Base-by-base conservation (phyloP, 371 early-diverging fungal species). In the Cokeromyces recurvatus region DNA sequence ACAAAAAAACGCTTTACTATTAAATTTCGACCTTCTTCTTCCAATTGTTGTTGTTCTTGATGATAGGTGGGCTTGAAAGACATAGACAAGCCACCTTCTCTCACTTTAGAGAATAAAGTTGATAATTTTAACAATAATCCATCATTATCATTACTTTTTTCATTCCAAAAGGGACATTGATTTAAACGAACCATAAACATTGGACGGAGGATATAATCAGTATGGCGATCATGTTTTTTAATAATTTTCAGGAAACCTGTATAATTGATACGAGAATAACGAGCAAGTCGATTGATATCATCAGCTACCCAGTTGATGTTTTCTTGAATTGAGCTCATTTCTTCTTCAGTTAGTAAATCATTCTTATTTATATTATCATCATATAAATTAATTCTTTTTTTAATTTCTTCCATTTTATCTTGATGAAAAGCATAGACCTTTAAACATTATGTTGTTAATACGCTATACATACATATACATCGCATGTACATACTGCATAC, bases 221-320 rank as follows among this genome's bases (percentile, higher is more conserved):
- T 94, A 66, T 94, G 88, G 69, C 94, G 92, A 64, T 98, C 98
- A 64, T 97, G 96, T 73, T 97, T 97, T 69, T 96, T 97, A 55
- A 98, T 82, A 45, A 97, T 92, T 76, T 95, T 98, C 44, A 97
- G 75, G 56, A 98, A 95, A 11, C 95, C 99, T 5, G 95, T 86
- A 61, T 94, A 94, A 71, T 99, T 99, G 53, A 98, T 74, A 20
- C 97, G 83, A 4, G 94, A 87, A 67, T 85, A 99, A 64, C 90
- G 91, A 17, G 94, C 86, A 43, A 97, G 84, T 53, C 92, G 90
- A 53, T 86, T 90, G 48, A 94, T 87, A 53, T 97, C 96, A 46
- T 78, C 81, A 23, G 92, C 89, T 50, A 95, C 86, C 31, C 72
- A 65, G 50, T 86, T 81, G 57, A 95, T 87, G 39, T 91, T 87